Evolutionary conservation across 768 basidiomycete species (phyloP).

Genomic region (Pholiota microspora): DNA sequence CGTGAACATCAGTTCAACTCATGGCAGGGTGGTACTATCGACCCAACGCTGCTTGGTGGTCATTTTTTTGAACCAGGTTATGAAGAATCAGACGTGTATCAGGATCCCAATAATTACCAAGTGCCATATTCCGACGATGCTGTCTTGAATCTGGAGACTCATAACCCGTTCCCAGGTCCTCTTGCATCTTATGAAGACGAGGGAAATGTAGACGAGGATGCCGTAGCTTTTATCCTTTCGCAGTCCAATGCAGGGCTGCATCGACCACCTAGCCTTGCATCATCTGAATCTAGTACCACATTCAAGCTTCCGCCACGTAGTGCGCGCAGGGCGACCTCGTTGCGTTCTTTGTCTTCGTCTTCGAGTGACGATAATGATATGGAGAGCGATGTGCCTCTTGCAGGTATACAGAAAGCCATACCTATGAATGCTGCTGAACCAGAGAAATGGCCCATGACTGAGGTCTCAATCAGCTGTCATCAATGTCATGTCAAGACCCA

Average conservation of each 20-base stretch:
- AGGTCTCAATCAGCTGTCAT: slow-evolving; percentile 9
- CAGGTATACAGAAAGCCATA: neutral
- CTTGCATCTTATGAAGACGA: no score
- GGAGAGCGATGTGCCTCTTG: neutral
- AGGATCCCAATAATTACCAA: neutral
- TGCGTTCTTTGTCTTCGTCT: neutral
- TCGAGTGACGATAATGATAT: neutral
- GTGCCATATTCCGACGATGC: no score
- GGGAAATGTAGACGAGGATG: no score
- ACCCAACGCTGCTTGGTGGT: slow-evolving; percentile 13
- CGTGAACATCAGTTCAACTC: neutral
- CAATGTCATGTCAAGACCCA: slow-evolving; percentile 14
- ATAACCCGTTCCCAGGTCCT: no score
- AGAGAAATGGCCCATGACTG: neutral
- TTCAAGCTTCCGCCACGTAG: neutral
- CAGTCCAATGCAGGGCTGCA: no score
- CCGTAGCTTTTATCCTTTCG: no score
- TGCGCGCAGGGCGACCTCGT: neutral
- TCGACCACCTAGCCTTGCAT: no score
- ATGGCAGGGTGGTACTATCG: slow-evolving; percentile 1
- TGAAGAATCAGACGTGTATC: neutral
- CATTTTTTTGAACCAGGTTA: neutral
- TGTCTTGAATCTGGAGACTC: no score
- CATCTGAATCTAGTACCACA: neutral
- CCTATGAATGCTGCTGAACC: neutral